phyloP scores from a whole-genome alignment of 331 rosid genomes.

The Quercus phellos region DNA sequence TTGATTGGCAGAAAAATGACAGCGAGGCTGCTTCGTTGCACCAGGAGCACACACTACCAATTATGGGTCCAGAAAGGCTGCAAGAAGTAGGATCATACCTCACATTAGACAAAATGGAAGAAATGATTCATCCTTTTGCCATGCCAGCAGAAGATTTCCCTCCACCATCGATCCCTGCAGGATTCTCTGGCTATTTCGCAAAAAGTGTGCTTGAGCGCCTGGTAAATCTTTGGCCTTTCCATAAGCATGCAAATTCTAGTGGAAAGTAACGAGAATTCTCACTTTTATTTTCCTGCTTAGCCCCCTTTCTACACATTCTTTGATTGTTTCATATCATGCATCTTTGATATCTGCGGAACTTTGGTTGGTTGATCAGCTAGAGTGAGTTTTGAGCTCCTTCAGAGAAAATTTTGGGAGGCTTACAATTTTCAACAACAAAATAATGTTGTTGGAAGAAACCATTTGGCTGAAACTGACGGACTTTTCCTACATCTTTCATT shows the following conservation, averaged over 20 bases:
- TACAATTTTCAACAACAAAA: slow-evolving; percentile 8
- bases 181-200: slow-evolving; percentile 88
- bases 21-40: slow-evolving; percentile 62
- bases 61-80: slow-evolving; percentile 95
- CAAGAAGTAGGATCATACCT: slow-evolving; percentile 80
- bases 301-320: background rate
- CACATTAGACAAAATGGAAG: slow-evolving; percentile 83
- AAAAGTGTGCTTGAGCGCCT: slow-evolving; percentile 93
- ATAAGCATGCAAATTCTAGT: slow-evolving; percentile 44
- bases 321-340: slow-evolving; percentile 1
- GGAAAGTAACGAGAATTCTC: slow-evolving; percentile 38
- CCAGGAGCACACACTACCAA: slow-evolving; percentile 90
- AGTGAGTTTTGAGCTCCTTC: slow-evolving; percentile 21
- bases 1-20: slow-evolving; percentile 57
- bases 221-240: slow-evolving; percentile 94
- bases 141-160: slow-evolving; percentile 99
- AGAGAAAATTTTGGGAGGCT: slow-evolving; percentile 9
- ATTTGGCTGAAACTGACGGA: background rate
- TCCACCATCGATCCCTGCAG: slow-evolving; percentile 74
- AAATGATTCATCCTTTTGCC: slow-evolving; percentile 85
- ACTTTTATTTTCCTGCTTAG: background rate
- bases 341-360: slow-evolving; percentile 9
- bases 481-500: background rate
- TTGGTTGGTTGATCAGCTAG: slow-evolving; percentile 18
- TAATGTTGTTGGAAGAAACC: slow-evolving; percentile 22